Conservation (phyloP, 805 yeast genomes). For the Ogataea siamensis region DNA sequence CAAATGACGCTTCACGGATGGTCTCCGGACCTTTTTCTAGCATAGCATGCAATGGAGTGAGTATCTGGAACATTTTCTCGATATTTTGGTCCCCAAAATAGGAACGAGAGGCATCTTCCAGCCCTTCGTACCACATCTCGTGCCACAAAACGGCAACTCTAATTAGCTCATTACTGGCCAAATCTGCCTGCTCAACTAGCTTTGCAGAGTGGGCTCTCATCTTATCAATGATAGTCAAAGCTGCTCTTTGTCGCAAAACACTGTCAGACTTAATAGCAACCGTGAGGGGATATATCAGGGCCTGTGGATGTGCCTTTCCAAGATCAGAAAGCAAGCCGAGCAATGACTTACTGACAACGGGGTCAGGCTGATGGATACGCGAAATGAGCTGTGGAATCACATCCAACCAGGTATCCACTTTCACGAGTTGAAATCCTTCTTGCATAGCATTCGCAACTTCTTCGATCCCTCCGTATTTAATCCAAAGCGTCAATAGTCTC, state of each 20-base stretch:
- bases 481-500: constrained; percentile 89
- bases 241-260: constrained; percentile 85
- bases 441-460: constrained; percentile 89
- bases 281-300: constrained; percentile 89
- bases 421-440: constrained; percentile 87
- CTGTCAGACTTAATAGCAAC: constrained; percentile 96
- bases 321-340: constrained; percentile 79
- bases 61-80: constrained; percentile 87
- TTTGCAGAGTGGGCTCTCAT: constrained; percentile 85
- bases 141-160: constrained; percentile 97
- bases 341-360: constrained; percentile 74
- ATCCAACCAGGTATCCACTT: constrained; percentile 90
- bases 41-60: constrained; percentile 86
- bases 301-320: constrained; percentile 97
- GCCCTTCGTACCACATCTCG: constrained; percentile 96
- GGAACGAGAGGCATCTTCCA: constrained; percentile 92
- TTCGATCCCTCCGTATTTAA: constrained; percentile 89
- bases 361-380: constrained; percentile 93
- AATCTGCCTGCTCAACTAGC: constrained; percentile 86
- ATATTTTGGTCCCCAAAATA: constrained; percentile 94
- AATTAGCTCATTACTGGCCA: constrained; percentile 90
- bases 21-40: constrained; percentile 88
- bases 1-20: constrained; percentile 86
- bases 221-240: constrained; percentile 83
- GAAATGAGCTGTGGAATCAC: constrained; percentile 95